phyloP scores from a whole-genome alignment of 2,329 filamentous ascomycete genomes.

The Ploettnerulaceae sp. region DNA sequence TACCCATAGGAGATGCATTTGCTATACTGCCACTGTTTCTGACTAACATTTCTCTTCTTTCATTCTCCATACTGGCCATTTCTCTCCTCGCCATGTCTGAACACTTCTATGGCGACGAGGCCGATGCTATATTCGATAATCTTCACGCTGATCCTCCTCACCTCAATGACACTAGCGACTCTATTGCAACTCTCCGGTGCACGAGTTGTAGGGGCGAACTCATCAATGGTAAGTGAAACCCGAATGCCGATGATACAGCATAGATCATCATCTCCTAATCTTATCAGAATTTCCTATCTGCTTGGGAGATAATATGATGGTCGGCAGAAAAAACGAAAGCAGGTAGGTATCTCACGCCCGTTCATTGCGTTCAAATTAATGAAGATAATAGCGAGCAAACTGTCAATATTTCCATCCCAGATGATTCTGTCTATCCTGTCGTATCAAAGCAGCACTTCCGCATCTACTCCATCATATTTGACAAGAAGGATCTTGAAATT shows the following conservation, averaged over 20 bases:
- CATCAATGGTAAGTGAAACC: constrained; percentile 4
- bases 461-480: constrained; percentile 50
- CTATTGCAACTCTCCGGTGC: constrained; percentile 11
- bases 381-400: neutral
- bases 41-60: neutral
- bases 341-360: neutral
- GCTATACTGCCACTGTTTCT: constrained; percentile 10
- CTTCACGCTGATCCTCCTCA: no score
- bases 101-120: neutral
- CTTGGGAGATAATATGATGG: neutral
- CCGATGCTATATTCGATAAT: neutral
- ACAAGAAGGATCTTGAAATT: constrained; percentile 32
- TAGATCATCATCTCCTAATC: neutral
- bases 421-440: neutral
- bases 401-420: neutral
- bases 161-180: neutral
- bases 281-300: neutral
- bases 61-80: no score
- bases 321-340: constrained; percentile 1
- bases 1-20: constrained; percentile 10
- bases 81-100: neutral
- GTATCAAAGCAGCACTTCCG: constrained; percentile 53
- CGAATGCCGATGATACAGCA: no score
- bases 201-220: neutral
- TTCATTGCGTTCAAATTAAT: no score